Conservation (phyloP, 1,284 basidiomycete species). For the Leccinum huronense region DNA sequence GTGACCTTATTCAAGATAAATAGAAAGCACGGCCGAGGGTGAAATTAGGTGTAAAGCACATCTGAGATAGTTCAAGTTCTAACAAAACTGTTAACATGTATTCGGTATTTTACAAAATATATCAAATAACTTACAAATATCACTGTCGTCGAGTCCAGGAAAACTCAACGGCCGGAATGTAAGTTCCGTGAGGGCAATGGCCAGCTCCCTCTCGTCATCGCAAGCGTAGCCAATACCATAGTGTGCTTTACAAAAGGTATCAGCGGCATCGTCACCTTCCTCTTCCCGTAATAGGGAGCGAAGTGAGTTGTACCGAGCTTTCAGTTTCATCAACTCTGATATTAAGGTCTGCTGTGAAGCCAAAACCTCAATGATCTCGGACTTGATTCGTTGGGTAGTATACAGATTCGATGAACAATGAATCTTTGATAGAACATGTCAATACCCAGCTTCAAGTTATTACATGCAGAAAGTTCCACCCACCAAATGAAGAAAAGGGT, state of each 20-base stretch:
- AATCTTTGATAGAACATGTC: background rate
- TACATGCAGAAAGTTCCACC: background rate
- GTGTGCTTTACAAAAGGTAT: constrained; percentile 7
- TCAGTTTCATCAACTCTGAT: background rate
- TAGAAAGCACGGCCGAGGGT: too few species aligned
- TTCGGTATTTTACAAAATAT: too few species aligned
- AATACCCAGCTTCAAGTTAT: background rate
- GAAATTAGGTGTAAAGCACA: too few species aligned
- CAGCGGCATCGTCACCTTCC: background rate
- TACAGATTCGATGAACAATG: background rate
- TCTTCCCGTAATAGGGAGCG: background rate
- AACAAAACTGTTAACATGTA: too few species aligned
- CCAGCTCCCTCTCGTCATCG: constrained; percentile 4
- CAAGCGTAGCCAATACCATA: constrained; percentile 4
- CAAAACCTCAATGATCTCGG: background rate
- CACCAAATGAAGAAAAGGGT: constrained; percentile 4
- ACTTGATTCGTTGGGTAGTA: background rate
- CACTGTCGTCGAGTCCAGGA: background rate
- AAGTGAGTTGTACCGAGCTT: constrained; percentile 1
- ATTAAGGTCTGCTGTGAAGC: background rate
- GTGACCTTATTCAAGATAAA: too few species aligned
- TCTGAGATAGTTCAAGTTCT: too few species aligned
- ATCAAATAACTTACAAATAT: too few species aligned
- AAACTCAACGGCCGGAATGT: background rate
- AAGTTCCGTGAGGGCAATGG: constrained; percentile 3